Evolutionary conservation across 306 rosid species (phyloP).

Genomic region (Lathyrus sativus): DNA sequence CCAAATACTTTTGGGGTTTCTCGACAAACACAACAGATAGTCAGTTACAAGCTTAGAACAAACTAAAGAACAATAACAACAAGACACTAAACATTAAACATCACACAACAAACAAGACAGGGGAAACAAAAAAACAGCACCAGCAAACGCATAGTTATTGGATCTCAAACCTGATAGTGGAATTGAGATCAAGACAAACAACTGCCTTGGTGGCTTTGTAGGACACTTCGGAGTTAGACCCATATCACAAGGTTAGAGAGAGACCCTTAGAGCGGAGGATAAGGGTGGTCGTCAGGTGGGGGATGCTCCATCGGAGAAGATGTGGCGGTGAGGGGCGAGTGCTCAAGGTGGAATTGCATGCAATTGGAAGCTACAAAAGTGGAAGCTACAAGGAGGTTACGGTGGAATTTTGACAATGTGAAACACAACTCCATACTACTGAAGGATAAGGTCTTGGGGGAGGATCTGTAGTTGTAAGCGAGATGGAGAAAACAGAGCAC

Average conservation of each 20-base stretch:
- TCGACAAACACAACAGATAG: background rate
- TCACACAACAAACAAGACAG: background rate
- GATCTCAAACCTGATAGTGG: background rate
- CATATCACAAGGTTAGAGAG: background rate
- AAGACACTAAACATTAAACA: background rate
- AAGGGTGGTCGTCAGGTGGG: background rate
- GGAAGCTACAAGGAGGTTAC: background rate
- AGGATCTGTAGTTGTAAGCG: background rate
- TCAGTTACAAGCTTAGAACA: background rate
- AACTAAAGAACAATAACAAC: background rate
- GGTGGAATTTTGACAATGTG: background rate
- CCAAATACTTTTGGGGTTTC: background rate
- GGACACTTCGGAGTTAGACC: background rate
- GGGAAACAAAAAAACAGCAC: background rate
- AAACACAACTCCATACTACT: background rate
- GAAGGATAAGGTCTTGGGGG: background rate
- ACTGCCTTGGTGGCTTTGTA: background rate
- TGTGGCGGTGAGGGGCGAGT: too few relatives aligned
- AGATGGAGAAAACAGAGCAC: background rate
- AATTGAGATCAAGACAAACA: background rate
- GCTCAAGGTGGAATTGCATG: too few relatives aligned
- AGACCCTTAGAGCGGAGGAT: background rate
- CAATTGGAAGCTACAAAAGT: background rate
- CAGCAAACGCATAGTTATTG: background rate
- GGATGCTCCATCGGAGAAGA: background rate